Evolutionary conservation across 805 yeast species (phyloP).

Genomic region (Candida palmyrensis): DNA sequence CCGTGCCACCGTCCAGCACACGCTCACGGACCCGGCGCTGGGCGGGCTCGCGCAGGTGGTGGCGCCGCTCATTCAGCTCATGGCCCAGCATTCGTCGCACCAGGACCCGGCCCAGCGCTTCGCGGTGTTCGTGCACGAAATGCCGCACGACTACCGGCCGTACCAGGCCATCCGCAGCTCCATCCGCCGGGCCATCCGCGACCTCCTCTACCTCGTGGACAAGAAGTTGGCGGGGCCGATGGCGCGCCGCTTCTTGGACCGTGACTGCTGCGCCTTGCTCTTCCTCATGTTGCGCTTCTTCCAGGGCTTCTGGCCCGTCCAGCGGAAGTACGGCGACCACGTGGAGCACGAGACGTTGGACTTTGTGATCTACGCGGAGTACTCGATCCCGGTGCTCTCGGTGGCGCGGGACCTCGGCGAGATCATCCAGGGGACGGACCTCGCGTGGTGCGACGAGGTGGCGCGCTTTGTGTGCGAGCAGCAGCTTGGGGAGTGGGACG

Average conservation of each 20-base stretch:
- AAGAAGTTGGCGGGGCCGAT: conserved; percentile 7
- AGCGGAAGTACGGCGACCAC: conserved; percentile 63
- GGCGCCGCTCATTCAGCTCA: conserved; percentile 40
- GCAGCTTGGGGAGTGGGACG: too few relatives aligned
- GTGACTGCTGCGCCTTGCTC: too few relatives aligned
- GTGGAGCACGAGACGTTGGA: conserved; percentile 53
- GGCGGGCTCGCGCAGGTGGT: conserved; percentile 40
- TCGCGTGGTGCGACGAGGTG: too few relatives aligned
- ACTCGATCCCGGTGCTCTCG: conserved; percentile 39
- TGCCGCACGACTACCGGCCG: conserved; percentile 12
- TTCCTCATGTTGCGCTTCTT: conserved; percentile 45
- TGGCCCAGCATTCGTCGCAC: conserved; percentile 35
- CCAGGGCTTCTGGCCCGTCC: conserved; percentile 53
- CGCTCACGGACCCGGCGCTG: conserved; percentile 28
- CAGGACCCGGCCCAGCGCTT: conserved; percentile 30
- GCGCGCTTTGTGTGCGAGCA: conserved; percentile 12
- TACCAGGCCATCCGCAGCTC: conserved; percentile 23
- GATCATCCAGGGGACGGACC: too few relatives aligned
- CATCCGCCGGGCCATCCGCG: conserved; percentile 24
- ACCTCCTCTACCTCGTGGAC: conserved; percentile 22
- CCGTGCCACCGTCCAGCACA: conserved; percentile 32
- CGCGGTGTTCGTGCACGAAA: conserved; percentile 23
- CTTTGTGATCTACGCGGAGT: conserved; percentile 46
- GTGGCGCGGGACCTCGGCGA: too few relatives aligned
- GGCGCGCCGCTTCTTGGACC: too few relatives aligned